Evolutionary conservation across 2,329 filamentous ascomycete species (phyloP).

Genomic region (Sporothrix mexicana): DNA sequence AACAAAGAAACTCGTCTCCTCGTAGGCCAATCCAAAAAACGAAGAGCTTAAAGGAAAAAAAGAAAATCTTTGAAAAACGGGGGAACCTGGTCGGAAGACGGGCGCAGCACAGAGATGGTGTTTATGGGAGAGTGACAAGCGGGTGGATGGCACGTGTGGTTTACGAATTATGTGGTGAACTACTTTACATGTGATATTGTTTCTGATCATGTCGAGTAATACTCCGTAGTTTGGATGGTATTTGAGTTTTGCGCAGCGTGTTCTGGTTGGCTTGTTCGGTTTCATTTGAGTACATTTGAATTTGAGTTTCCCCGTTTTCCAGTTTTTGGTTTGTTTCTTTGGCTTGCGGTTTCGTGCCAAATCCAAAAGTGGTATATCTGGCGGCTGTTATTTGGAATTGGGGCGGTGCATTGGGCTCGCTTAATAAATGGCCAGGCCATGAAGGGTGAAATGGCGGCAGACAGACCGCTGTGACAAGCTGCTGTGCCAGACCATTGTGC

Average conservation of each 20-base stretch:
- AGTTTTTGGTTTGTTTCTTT: not conserved
- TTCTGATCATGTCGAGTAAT: not conserved
- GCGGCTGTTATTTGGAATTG: conserved; percentile 11
- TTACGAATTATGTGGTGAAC: not conserved
- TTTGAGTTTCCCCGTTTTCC: not conserved
- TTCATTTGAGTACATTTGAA: not conserved
- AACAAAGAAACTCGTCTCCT: not conserved
- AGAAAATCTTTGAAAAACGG: not conserved
- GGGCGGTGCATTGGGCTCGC: not conserved
- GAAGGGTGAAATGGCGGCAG: not conserved
- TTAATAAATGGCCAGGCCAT: not conserved
- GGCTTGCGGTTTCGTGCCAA: not conserved
- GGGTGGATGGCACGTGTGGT: not conserved
- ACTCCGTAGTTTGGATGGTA: not conserved
- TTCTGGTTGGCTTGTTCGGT: too few relatives aligned
- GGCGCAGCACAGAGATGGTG: conserved; percentile 6
- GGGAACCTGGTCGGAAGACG: not conserved
- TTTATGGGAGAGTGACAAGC: not conserved
- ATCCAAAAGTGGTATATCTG: not conserved
- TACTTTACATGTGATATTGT: not conserved
- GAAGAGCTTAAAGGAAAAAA: not conserved
- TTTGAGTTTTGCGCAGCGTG: not conserved
- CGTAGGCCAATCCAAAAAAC: not conserved
- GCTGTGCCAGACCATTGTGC: not conserved
- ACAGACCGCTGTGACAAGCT: not conserved